Evolutionary conservation across 2,329 filamentous ascomycete species (phyloP).

Genomic region (Sarocladiaceae sp.): DNA sequence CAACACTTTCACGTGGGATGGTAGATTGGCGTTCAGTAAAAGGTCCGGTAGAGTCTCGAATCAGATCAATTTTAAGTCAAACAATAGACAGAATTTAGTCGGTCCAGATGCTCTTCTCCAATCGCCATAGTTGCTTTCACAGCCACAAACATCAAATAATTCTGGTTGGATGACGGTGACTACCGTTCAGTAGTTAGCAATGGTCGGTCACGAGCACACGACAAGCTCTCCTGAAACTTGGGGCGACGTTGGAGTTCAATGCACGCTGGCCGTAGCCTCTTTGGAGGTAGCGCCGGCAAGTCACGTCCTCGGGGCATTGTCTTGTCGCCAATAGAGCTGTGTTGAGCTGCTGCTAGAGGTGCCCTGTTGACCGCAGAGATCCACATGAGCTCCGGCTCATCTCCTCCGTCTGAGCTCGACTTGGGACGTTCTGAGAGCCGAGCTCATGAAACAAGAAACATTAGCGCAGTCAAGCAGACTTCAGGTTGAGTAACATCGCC

Average conservation of each 20-base stretch:
- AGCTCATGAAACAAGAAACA: conserved; percentile 5
- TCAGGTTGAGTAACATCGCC: background rate
- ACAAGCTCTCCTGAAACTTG: background rate
- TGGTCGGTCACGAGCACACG: background rate
- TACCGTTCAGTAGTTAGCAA: background rate
- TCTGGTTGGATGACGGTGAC: background rate
- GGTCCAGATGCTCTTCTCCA: too few species aligned
- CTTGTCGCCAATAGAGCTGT: background rate
- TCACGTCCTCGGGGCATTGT: background rate
- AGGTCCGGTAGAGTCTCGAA: too few species aligned
- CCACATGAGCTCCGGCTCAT: conserved; percentile 2
- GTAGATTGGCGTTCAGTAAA: too few species aligned
- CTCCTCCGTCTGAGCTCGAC: background rate
- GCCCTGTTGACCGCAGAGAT: too few species aligned
- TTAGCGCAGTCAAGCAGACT: background rate
- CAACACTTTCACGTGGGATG: too few species aligned
- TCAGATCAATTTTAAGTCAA: too few species aligned
- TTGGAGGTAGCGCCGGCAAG: background rate
- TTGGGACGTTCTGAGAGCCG: background rate
- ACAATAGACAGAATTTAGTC: too few species aligned
- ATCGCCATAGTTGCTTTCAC: too few species aligned
- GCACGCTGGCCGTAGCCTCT: background rate
- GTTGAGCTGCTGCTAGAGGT: background rate
- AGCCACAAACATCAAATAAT: too few species aligned
- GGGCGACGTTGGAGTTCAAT: background rate